Percentiles rank a stretch among this genome's conserved stretches.
Conservation (phyloP, 176 grass and related monocot species). For the Oryza glaberrima region DNA sequence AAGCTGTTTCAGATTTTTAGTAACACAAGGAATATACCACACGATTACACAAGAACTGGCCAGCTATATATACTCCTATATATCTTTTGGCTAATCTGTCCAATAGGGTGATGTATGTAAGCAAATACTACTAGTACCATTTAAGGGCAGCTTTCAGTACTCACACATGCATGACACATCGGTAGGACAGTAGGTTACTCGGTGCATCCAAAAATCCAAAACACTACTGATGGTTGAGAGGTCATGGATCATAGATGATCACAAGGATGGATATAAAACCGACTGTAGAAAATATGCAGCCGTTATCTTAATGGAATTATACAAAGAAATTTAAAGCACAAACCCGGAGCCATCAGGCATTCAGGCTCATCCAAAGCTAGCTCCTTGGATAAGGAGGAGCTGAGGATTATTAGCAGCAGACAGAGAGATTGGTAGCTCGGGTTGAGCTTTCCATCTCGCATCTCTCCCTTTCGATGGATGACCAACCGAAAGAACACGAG, state of each 20-base stretch:
- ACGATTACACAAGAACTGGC: not conserved
- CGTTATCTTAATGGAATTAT: not conserved
- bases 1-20: not conserved
- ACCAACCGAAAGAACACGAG: constrained; percentile 33
- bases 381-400: constrained; percentile 1
- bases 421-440: not conserved
- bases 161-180: not conserved
- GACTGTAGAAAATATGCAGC: not conserved
- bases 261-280: not conserved
- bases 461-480: constrained; percentile 4
- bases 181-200: not conserved
- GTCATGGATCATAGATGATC: constrained; percentile 14
- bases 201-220: constrained; percentile 20
- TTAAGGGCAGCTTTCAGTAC: not conserved
- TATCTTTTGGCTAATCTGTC: not conserved
- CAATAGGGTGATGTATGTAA: not conserved
- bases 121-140: not conserved
- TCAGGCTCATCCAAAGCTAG: constrained; percentile 1
- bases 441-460: constrained; percentile 40
- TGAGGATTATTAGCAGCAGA: not conserved
- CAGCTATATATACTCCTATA: not conserved
- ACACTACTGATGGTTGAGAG: not conserved
- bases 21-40: not conserved
- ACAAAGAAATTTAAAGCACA: not conserved
- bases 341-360: not conserved